Conservation (phyloP, 2,329 filamentous ascomycete genomes). For the Microdochium bolleyi region DNA sequence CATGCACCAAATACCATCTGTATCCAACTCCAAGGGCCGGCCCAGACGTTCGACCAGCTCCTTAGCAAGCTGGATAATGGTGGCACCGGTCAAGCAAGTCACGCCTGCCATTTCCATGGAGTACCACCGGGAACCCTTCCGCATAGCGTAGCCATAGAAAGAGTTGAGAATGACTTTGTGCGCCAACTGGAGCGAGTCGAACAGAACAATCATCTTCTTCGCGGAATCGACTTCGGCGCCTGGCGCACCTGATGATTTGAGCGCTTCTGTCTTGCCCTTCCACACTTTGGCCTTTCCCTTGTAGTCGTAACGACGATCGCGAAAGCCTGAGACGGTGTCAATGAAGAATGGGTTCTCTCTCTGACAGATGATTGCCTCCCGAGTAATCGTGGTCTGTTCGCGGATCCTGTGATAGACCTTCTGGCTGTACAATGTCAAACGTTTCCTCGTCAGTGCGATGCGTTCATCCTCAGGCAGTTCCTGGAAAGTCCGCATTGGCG, state of each 20-base stretch:
- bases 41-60: conserved; percentile 90
- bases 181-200: conserved; percentile 89
- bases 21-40: conserved; percentile 87
- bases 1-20: conserved; percentile 99
- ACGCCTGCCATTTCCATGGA: conserved; percentile 99
- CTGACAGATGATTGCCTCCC: conserved; percentile 97
- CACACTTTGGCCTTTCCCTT: conserved; percentile 97
- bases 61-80: conserved; percentile 93
- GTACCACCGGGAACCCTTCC: conserved; percentile 98
- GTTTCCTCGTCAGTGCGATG: conserved; percentile 70
- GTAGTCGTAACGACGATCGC: conserved; percentile 96
- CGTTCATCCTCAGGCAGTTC: conserved; percentile 80
- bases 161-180: conserved; percentile 99
- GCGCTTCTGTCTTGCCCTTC: conserved; percentile 88
- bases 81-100: conserved; percentile 90
- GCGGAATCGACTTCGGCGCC: conserved; percentile 77
- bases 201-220: conserved; percentile 98
- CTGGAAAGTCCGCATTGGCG: conserved; percentile 66
- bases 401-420: conserved; percentile 99
- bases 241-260: conserved; percentile 76
- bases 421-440: conserved; percentile 86
- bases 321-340: conserved; percentile 89
- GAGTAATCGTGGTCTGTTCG: conserved; percentile 83
- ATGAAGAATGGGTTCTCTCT: conserved; percentile 98
- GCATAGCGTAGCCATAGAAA: conserved; percentile 99